Conservation (phyloP, 768 basidiomycete species). For the Crepidotus variabilis region DNA sequence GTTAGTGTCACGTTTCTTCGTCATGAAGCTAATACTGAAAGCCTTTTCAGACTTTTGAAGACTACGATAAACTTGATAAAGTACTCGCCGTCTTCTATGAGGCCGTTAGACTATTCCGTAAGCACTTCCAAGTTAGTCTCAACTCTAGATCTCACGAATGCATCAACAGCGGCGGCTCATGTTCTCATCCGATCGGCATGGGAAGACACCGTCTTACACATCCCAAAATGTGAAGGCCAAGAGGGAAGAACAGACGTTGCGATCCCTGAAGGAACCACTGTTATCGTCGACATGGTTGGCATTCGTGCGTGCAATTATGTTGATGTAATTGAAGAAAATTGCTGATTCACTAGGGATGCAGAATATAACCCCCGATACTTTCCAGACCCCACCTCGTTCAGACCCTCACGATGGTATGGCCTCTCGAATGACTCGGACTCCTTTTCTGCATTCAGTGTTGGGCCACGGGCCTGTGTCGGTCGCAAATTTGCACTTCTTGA, state of each 20-base stretch:
- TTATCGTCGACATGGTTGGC: constrained; percentile 46
- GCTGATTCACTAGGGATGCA: no score
- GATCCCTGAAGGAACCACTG: constrained; percentile 37
- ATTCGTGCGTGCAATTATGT: constrained; percentile 41
- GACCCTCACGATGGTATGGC: constrained; percentile 49
- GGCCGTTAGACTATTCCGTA: constrained; percentile 42
- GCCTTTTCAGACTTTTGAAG: constrained; percentile 34
- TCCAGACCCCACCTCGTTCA: constrained; percentile 41
- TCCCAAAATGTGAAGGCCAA: constrained; percentile 37
- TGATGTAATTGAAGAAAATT: no score
- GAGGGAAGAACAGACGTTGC: constrained; percentile 34
- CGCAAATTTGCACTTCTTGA: constrained; percentile 53
- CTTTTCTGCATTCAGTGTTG: constrained; percentile 46
- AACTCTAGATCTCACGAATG: no score
- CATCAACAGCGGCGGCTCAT: constrained; percentile 37
- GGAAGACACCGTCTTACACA: constrained; percentile 36
- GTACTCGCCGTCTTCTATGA: constrained; percentile 42
- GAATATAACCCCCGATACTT: constrained; percentile 51
- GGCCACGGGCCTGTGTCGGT: constrained; percentile 52
- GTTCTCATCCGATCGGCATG: constrained; percentile 38
- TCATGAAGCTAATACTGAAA: neutral
- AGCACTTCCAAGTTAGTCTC: no score
- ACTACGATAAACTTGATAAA: constrained; percentile 37
- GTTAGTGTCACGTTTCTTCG: no score
- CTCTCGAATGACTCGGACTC: constrained; percentile 37